Evolutionary conservation across 2,329 filamentous ascomycete genomes (phyloP), one percentile per base, ranked within the genome.

Genomic region (Penicillium janthinellum): DNA sequence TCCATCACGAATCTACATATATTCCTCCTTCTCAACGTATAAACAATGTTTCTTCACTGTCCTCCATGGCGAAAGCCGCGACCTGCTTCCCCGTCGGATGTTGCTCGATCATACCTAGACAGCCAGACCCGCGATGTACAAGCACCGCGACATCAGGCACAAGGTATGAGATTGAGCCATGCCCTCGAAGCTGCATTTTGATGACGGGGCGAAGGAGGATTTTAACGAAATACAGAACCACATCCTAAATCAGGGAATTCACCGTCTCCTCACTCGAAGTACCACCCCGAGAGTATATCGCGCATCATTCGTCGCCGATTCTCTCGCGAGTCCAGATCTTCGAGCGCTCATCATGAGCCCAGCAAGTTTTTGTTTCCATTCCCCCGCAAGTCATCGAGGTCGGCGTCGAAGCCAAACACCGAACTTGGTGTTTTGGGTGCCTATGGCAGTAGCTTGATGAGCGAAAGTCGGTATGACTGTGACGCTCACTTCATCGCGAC

Each of bases 381-480:
- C 41, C 45, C 60, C 8, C 42, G 61, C 57, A 66, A 56, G 53
- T 35, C 64, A 39, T 68, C 64, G 25, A 67, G 62, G 38, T 50
- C 59, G 4, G 28, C 35, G 10, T 14, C 56, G 1, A 68, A 63
- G 17, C 17, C 35, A 14, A 54, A 42, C 3, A 48, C 57, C 3
- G 58, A 37, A 2, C 34, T 63, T 4, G 50, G 64, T 2, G 51
- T 59, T 10, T 56, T 70, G 7, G 54, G 61, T 28, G 67, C 68
- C n/a, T 48, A 71, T 37, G 73, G 70, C 42, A 71, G 72, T 54
- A 76, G 73, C 53, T 60, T 77, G 57, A 70, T 73, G 63, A 79
- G 72, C 38, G 76, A 76, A 38, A 68, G 67, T 56, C 75, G 70
- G 7, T 79, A 79, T 59, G 77, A 79, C 57, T 79, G 77, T 50